Evolutionary conservation across 1,284 basidiomycete genomes (phyloP).

Genomic region (Retiboletus flavoniger): DNA sequence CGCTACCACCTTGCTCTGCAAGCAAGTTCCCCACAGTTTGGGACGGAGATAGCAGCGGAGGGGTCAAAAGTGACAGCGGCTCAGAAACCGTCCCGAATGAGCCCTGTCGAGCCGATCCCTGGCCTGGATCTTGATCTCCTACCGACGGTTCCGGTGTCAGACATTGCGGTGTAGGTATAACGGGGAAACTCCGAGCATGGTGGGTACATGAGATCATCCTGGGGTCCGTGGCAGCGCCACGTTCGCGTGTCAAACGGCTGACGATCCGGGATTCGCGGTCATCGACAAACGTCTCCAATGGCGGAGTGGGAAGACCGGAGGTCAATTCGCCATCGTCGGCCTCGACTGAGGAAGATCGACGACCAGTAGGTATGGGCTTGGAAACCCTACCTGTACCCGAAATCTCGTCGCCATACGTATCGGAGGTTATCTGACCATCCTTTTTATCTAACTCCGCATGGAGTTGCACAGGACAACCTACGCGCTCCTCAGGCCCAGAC

Average conservation of each 20-base stretch:
- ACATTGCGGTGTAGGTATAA: constrained; percentile 9
- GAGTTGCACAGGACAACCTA: not conserved
- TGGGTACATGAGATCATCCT: not conserved
- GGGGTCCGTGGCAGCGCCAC: not conserved
- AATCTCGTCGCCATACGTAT: not conserved
- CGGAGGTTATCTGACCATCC: not conserved
- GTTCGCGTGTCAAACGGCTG: not conserved
- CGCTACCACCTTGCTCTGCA: not conserved
- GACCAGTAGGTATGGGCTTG: not conserved
- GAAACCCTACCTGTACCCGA: not conserved
- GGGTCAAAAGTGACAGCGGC: constrained; percentile 3
- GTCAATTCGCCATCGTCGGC: not conserved
- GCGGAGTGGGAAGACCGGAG: constrained; percentile 11
- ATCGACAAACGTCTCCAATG: not conserved
- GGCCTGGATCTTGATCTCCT: not conserved
- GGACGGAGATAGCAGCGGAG: constrained; percentile 1
- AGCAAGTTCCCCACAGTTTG: not conserved
- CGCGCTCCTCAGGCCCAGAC: not conserved
- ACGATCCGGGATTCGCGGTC: not conserved
- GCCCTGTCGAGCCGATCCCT: not conserved
- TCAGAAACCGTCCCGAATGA: not conserved
- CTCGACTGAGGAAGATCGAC: not conserved
- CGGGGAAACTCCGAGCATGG: not conserved
- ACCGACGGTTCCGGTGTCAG: not conserved
- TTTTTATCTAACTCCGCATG: not conserved